phyloP scores from a whole-genome alignment of 1,139 yeast genomes.

The Zygosaccharomyces pseudobailii region DNA sequence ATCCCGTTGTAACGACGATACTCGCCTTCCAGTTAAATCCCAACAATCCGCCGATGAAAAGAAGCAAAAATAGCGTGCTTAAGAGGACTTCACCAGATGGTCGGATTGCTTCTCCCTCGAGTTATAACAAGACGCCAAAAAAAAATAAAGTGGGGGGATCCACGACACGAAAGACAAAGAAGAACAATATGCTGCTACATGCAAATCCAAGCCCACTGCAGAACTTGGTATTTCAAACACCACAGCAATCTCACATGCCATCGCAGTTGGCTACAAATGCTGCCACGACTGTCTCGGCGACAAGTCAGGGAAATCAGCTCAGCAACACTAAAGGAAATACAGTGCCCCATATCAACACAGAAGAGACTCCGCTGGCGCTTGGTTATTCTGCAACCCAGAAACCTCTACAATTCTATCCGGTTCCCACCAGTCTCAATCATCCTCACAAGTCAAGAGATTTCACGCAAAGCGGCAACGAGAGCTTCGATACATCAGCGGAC shows the following conservation, averaged over 20 bases:
- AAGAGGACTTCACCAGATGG: conserved; percentile 32
- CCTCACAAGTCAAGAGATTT: conserved; percentile 8
- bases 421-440: conserved; percentile 22
- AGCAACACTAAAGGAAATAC: conserved; percentile 15
- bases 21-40: conserved; percentile 47
- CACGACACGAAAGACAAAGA: conserved; percentile 24
- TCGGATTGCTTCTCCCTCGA: conserved; percentile 30
- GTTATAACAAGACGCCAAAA: conserved; percentile 34
- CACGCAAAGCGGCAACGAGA: conserved; percentile 2
- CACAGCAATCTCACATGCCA: conserved; percentile 20
- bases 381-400: conserved; percentile 32
- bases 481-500: conserved; percentile 1
- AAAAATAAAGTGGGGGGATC: conserved; percentile 23
- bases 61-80: conserved; percentile 38
- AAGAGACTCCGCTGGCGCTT: conserved; percentile 20
- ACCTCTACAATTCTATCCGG: conserved; percentile 33
- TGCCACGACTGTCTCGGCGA: conserved; percentile 16
- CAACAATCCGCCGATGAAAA: conserved; percentile 46
- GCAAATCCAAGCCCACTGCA: conserved; percentile 34
- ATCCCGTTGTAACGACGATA: conserved; percentile 50
- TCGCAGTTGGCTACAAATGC: conserved; percentile 12
- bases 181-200: conserved; percentile 16
- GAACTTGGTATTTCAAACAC: conserved; percentile 32
- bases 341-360: conserved; percentile 8
- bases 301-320: conserved; percentile 13